Base-by-base conservation (phyloP, 192 early-diverging fungal genomes). In the Entophlyctis luteolus region DNA sequence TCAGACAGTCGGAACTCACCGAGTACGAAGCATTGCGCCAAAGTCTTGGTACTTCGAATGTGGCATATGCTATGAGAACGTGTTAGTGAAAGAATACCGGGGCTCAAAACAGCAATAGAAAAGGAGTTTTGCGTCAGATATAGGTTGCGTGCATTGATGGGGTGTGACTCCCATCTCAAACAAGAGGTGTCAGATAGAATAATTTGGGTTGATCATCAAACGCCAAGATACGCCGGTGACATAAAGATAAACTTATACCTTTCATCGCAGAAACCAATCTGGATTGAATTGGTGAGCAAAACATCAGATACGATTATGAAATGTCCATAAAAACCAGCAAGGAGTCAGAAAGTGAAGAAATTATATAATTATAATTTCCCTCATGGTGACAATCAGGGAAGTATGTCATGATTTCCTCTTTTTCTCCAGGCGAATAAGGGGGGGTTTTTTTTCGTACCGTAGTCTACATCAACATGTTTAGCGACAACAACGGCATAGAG, bases 121-220 rank as follows among this genome's bases (percentile, higher is more conserved):
- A n/a, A n/a, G 10, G 49, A 12, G 25, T 20, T 8, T 52, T 12
- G 49, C 12, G 25, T 59, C 57, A 59, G 57, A 42, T 56, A 59
- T 48, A 29, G 35, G 25, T 36, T 66, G 18, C 63, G 63, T 66
- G 63, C 63, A 66, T 55, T 14, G 63, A 66, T 31, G 63, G 29
- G 50, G 31, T 54, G 55, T 56, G 55, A 56, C 8, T 16, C 6
- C 55, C 57, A 34, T 59, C 57, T 59, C 57, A 59, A 59, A 59
- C 57, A 59, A 59, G 57, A 59, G 57, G 57, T 59, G 57, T 59
- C 57, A 59, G 57, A 56, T 34, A 34, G 45, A 59, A 20, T 37
- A 34, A n/a, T n/a, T 23, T 59, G n/a, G 25, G 57, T 52, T 52
- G 38, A 39, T 59, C 57, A 59, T 59, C 57, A 59, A 42, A n/a